phyloP scores from a whole-genome alignment of 306 rosid genomes.

The Betula pendula region DNA sequence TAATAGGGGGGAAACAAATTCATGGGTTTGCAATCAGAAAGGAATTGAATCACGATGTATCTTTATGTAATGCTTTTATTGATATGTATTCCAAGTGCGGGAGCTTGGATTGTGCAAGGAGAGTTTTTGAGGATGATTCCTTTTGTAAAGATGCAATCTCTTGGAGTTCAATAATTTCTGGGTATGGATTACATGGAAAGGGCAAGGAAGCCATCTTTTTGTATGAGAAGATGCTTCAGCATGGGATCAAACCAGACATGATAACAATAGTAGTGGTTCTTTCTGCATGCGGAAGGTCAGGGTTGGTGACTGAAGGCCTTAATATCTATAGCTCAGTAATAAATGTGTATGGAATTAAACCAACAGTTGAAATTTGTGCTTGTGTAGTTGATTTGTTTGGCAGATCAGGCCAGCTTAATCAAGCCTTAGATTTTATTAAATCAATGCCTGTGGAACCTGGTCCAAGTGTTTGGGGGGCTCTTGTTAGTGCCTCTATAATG shows the following conservation, averaged over 20 bases:
- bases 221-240: slow-evolving; percentile 54
- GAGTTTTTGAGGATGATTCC: slow-evolving; percentile 52
- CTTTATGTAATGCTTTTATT: slow-evolving; percentile 64
- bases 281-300: slow-evolving; percentile 74
- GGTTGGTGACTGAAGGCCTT: slow-evolving; percentile 74
- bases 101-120: slow-evolving; percentile 56
- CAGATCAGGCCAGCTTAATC: slow-evolving; percentile 62
- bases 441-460: slow-evolving; percentile 59
- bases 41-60: slow-evolving; percentile 44
- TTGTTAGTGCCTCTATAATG: slow-evolving; percentile 57
- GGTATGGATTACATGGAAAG: slow-evolving; percentile 76
- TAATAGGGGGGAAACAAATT: slow-evolving; percentile 65
- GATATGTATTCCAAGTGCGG: slow-evolving; percentile 89
- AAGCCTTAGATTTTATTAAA: slow-evolving; percentile 56
- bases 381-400: slow-evolving; percentile 78
- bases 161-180: slow-evolving; percentile 76
- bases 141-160: slow-evolving; percentile 57
- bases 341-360: slow-evolving; percentile 45
- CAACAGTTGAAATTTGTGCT: slow-evolving; percentile 72
- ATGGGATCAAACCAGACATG: slow-evolving; percentile 59
- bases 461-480: slow-evolving; percentile 84
- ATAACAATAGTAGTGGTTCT: slow-evolving; percentile 74
- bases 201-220: slow-evolving; percentile 65
- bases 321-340: slow-evolving; percentile 47
- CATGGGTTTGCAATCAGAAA: slow-evolving; percentile 60